A percentile compares a stretch with the other conserved stretches of the same genome.
phyloP scores from a whole-genome alignment of 257 asterid species.

The Rehmannia glutinosa region DNA sequence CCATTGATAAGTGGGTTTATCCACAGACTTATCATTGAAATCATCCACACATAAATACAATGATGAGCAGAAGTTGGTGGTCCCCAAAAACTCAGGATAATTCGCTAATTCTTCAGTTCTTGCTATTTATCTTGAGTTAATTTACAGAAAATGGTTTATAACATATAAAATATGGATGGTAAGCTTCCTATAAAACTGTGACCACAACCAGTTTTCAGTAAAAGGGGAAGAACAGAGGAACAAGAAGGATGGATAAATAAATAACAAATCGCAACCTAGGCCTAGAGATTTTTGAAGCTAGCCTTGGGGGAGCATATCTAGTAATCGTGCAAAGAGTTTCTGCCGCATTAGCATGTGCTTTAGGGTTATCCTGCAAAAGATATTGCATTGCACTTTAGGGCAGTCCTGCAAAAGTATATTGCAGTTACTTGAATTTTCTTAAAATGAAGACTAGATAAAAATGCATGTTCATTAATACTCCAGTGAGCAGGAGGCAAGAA shows the following conservation, averaged over 20 bases:
- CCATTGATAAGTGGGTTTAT: neutral
- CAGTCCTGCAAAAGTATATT: slow-evolving; percentile 84
- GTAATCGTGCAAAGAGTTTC: slow-evolving; percentile 66
- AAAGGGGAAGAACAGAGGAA: too few relatives aligned
- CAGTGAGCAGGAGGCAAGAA: neutral
- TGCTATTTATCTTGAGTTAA: neutral
- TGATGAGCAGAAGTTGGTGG: neutral
- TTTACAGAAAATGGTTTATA: too few relatives aligned
- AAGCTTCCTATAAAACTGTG: too few relatives aligned
- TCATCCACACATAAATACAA: neutral
- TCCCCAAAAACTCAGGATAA: neutral
- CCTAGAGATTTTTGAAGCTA: slow-evolving; percentile 59
- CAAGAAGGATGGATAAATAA: too few relatives aligned
- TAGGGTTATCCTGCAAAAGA: too few relatives aligned
- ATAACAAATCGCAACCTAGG: too few relatives aligned
- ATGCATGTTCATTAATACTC: neutral
- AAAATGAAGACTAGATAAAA: neutral
- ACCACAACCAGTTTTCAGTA: too few relatives aligned
- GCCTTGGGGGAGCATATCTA: slow-evolving; percentile 61
- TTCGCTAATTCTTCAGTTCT: neutral
- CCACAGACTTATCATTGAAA: neutral
- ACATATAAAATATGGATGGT: too few relatives aligned
- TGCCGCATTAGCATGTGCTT: too few relatives aligned
- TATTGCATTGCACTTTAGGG: slow-evolving; percentile 83
- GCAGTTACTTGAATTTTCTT: too few relatives aligned